Percentiles rank a stretch among this genome's conserved stretches.
Evolutionary conservation across 2,329 filamentous ascomycete species (phyloP).

Genomic region (Sporothrix phasma): DNA sequence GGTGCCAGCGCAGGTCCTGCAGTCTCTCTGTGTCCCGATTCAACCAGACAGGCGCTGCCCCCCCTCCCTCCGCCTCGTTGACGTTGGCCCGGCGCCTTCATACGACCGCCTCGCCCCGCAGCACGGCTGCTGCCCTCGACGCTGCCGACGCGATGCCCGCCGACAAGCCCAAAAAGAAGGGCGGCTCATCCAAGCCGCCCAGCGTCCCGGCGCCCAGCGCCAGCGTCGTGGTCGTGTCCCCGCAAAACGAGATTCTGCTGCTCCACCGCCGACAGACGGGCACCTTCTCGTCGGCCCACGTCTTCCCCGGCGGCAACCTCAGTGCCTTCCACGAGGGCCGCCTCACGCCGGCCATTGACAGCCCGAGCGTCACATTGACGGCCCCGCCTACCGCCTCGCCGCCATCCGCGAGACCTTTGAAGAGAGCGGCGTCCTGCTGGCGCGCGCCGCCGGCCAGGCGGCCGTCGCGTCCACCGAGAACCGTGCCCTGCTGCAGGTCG

Average conservation of each 20-base stretch:
- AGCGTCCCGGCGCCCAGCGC: slow-evolving; percentile 15
- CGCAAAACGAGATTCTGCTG: slow-evolving; percentile 76
- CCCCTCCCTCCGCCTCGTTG: neutral
- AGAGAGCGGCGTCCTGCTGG: slow-evolving; percentile 81
- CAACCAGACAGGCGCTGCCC: too few relatives aligned
- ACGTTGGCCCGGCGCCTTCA: neutral
- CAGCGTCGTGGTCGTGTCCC: slow-evolving; percentile 77
- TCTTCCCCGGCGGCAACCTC: slow-evolving; percentile 87
- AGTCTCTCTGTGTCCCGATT: neutral
- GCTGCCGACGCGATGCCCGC: neutral
- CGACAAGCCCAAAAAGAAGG: neutral
- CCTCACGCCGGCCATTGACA: slow-evolving; percentile 33
- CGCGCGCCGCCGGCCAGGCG: slow-evolving; percentile 28
- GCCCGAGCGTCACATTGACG: slow-evolving; percentile 57
- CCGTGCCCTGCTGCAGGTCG: slow-evolving; percentile 47
- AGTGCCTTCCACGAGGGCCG: slow-evolving; percentile 65
- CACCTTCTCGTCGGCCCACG: slow-evolving; percentile 83
- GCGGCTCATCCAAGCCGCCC: neutral
- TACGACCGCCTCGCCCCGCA: neutral
- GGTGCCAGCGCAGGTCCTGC: neutral
- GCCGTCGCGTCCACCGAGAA: slow-evolving; percentile 12
- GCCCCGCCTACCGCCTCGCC: slow-evolving; percentile 63
- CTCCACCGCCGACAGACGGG: slow-evolving; percentile 73
- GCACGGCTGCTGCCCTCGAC: neutral
- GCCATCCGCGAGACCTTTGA: slow-evolving; percentile 91